Evolutionary conservation across 805 yeast genomes (phyloP), one percentile per base, ranked within the genome.

Genomic region (Candida hispaniensis): DNA sequence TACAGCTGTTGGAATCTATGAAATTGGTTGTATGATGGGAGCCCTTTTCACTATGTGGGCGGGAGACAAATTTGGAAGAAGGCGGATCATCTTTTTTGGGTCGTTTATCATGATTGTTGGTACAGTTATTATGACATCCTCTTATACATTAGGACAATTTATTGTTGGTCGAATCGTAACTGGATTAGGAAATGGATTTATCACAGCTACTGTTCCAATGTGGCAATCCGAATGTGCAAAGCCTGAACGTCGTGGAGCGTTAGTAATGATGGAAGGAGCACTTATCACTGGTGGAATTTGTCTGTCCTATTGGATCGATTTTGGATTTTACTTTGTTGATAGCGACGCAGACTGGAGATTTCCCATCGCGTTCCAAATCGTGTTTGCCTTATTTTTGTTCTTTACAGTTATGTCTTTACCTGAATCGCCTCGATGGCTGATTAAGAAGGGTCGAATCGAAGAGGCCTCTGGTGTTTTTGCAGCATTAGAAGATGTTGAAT

Each of bases 391-490:
- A 40, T 44, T 76, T 21, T 75, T 77, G 48, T 39, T 81, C 34
- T 56, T 79, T 26, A 54, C 76, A 32, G 61, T 80, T 73, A 76
- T 41, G 34, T 56, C 30, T 12, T 58, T 86, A 15, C 96, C 97
- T 1, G 96, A 86, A 56, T 73, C 88, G 28, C 95, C 95, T 0
- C 65, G 96, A 43, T 86, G 69, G 61, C 74, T 71, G 50, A 81
- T 88, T 7, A 73, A 73, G 48, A 73, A 77, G 46, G 77, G 78
- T 50, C 45, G 68, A 56, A 41, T 63, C 63, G 50, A 60, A 55
- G 60, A 56, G 39, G 60, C 55, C 14, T 47, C 47, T 34, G 71
- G 66, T 33, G 67, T 73, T 10, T 34, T 26, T 21, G 18, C 38
- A 14, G 30, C 38, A 6, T 26, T 26, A 5, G 38, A 34, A 12